Conservation (phyloP, 2,329 filamentous ascomycete genomes). For the Pseudonectria buxi region DNA sequence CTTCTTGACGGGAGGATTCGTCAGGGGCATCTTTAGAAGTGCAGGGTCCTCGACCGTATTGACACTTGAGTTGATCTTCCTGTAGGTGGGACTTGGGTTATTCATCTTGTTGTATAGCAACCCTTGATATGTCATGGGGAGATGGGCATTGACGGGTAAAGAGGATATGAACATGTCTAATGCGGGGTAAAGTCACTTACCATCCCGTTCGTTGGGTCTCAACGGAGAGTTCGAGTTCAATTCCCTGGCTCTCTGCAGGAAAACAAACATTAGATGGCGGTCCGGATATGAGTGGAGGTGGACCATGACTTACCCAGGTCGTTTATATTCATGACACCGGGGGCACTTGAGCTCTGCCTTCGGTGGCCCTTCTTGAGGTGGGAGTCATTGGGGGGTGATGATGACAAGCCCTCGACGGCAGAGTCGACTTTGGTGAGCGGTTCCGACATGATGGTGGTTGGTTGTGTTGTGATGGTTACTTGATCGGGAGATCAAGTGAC, state of each 20-base stretch:
- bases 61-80: constrained; percentile 91
- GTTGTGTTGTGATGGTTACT: constrained; percentile 6
- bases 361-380: constrained; percentile 47
- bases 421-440: constrained; percentile 86
- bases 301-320: constrained; percentile 63
- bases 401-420: constrained; percentile 71
- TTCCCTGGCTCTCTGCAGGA: constrained; percentile 61
- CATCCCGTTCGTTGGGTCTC: constrained; percentile 87
- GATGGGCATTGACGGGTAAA: background rate
- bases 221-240: constrained; percentile 64
- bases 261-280: constrained; percentile 8
- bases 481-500: constrained; percentile 17
- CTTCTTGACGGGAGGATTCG: constrained; percentile 80
- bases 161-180: background rate
- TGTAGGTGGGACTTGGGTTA: constrained; percentile 29
- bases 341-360: constrained; percentile 64
- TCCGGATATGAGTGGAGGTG: constrained; percentile 1
- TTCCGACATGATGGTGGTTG: constrained; percentile 31
- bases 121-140: background rate
- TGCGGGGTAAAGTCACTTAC: constrained; percentile 51
- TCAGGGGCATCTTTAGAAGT: constrained; percentile 73
- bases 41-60: constrained; percentile 74
- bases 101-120: no score
- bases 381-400: constrained; percentile 51
- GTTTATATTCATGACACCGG: constrained; percentile 67